Base-by-base conservation (phyloP, 2,329 filamentous ascomycete genomes). In the Pyrenophora seminiperda region DNA sequence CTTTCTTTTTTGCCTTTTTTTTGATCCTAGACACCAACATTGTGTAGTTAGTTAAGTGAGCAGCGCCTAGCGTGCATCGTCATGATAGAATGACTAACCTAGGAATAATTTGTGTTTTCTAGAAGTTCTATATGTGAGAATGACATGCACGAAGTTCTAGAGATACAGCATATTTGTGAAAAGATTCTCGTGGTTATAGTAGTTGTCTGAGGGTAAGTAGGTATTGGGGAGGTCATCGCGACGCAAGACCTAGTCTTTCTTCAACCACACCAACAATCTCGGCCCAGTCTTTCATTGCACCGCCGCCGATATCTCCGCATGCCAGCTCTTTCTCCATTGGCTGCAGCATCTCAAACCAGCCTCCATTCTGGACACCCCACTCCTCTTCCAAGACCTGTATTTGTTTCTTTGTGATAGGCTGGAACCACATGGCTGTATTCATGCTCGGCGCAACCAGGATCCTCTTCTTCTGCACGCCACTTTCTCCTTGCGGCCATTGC, bases 341-440 rank as follows among this genome's bases (percentile, higher is more conserved):
- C 42, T 77, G 74, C 54, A 95, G 67, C 14, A 96, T 83, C 64
- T 90, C 85, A 58, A 94, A 81, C 88, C 79, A 81, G 2, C 69
- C 70, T 11, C 68, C 67, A 29, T 70, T 71, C 37, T 59, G 58
- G 7, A 66, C 61, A 5, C 86, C 87, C 91, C 91, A 96, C 50
- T 91, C 88, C 39, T 88, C 81, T 56, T 86, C 81, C 38, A 97
- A 75, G 0, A 88, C 77, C 32, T 76, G 76, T 30, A 96, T 74
- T 57, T 96, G 90, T 56, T 82, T 84, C 41, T 75, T 79, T 1
- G 92, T 96, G 37, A 96, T 77, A 2, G 91, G 92, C 68, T 97
- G 91, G 47, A 80, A 78, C 88, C 89, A 96, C 92, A 96, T 96
- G 3, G 87, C 85, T 18, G 85, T 91, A 71, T 97, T 96, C 90